Percentiles rank a stretch among this genome's conserved stretches.
These are phyloP conservation scores for Capsicum rhomboideum DNA, from an alignment of 257 asterid genomes.

Conservation along the genomic window DNA sequence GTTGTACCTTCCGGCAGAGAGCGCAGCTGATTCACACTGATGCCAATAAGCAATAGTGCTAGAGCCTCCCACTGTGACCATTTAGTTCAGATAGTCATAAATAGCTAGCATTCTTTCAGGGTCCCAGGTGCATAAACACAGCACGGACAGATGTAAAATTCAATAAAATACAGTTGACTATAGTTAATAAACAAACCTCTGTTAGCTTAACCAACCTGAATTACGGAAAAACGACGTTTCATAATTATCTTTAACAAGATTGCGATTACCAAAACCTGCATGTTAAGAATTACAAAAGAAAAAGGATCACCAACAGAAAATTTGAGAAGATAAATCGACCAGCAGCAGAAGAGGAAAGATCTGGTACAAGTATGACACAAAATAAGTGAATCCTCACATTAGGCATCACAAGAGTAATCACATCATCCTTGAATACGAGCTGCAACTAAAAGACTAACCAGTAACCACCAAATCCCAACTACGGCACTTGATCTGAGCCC, in stretches of 20 bases:
- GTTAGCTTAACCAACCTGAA: constrained; percentile 62
- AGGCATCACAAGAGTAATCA: background rate
- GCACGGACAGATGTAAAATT: background rate
- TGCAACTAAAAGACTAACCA: background rate
- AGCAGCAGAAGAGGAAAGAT: background rate
- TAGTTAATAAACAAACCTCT: background rate
- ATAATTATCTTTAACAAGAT: constrained; percentile 75
- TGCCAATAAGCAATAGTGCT: constrained; percentile 93
- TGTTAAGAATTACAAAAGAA: background rate
- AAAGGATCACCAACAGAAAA: background rate
- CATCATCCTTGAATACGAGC: background rate
- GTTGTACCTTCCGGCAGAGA: constrained; percentile 70
- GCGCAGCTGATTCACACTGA: constrained; percentile 86
- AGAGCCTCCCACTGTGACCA: constrained; percentile 95
- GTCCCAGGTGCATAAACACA: background rate
- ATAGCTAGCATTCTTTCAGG: background rate
- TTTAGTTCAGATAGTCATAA: background rate
- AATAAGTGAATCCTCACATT: background rate
- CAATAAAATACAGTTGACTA: background rate
- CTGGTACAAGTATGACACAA: background rate
- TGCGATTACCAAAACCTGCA: constrained; percentile 97
- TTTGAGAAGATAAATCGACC: background rate
- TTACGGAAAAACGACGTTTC: constrained; percentile 85
- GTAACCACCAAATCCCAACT: background rate
- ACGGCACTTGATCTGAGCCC: background rate